These are phyloP conservation scores for Linnemannia elongata DNA, from an alignment of 192 early-diverging fungal genomes.

Conservation along the genomic window DNA sequence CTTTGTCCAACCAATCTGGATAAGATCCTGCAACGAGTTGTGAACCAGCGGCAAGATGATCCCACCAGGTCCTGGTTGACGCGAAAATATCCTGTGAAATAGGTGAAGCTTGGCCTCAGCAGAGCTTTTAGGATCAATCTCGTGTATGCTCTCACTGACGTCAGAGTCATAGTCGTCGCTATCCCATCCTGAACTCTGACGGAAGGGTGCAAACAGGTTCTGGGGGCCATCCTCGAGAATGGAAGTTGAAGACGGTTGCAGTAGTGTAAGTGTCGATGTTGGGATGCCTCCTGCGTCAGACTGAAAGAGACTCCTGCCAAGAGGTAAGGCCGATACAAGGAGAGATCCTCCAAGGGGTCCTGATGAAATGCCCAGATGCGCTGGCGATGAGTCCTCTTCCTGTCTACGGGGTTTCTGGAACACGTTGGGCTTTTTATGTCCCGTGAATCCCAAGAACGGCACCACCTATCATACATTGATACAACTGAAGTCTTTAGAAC, in stretches of 20 bases:
- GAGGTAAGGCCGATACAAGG: background rate
- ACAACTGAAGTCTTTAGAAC: background rate
- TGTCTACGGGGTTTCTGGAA: background rate
- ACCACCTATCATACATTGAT: slow-evolving; percentile 18
- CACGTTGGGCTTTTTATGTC: slow-evolving; percentile 10
- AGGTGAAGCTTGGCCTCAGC: background rate
- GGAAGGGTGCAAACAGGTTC: background rate
- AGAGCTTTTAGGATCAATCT: background rate
- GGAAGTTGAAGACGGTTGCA: background rate
- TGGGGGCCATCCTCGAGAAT: background rate
- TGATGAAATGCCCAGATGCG: background rate
- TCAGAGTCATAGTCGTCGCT: slow-evolving; percentile 26
- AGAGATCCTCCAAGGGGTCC: slow-evolving; percentile 16
- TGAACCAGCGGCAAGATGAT: slow-evolving; percentile 35
- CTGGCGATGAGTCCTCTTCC: background rate
- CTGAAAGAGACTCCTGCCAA: slow-evolving; percentile 32
- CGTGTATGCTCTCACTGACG: background rate
- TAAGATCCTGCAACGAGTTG: slow-evolving; percentile 29
- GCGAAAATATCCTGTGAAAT: slow-evolving; percentile 25
- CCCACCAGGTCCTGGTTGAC: slow-evolving; percentile 39
- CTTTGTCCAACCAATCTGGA: slow-evolving; percentile 41
- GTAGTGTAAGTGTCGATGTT: background rate
- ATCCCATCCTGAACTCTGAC: slow-evolving; percentile 11
- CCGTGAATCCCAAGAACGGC: slow-evolving; percentile 46
- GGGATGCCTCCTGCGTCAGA: background rate